Evolutionary conservation across 108 stramenopile genomes (phyloP), one percentile per base, ranked within the genome.

Genomic region (Cylindrotheca closterium): DNA sequence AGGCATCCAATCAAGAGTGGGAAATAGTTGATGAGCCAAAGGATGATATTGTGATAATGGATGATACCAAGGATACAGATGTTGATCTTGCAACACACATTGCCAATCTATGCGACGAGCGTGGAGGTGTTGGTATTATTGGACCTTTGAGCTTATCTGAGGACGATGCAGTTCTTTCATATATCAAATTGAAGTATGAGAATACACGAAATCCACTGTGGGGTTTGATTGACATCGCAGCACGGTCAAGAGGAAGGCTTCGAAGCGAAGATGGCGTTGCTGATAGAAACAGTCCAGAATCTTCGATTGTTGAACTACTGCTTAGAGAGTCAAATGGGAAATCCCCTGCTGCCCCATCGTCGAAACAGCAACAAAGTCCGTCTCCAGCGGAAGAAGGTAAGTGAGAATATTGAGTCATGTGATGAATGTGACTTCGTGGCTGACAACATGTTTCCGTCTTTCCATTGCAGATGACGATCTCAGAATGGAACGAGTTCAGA

Each of bases 181-280:
- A 81, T 64, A 51, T 90, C 18, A 70, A 73, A 60, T 51, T 33
- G 51, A 67, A 79, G 60, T 50, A 59, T 17, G 5, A 63, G 17
- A 50, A 21, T 45, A 1, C 52, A 23, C n/a, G n/a, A n/a, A 49
- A 68, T n/a, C 62, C 60, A 34, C 60, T 95, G 10, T 92, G 89
- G 91, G 70, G 76, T 31, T 70, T 92, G 25, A 79, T 92, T 51
- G 60, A 60, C 1, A 87, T 95, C 63, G 94, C 87, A 19, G 73
- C 82, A 12, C 58, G 70, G 24, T 78, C 75, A 25, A 68, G 69
- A 29, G 94, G 94, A 22, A 67, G 82, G 34, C 75, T 88, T 8
- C 71, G 85, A 25, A 84, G 79, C 62, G 81, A 85, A 55, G 77
- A 89, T n/a, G 79, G 86, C 1, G 74, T 77, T 1, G 25, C 34